These are phyloP conservation scores for Coemansia sp. DNA, from an alignment of 192 early-diverging fungal species.

Conservation along the genomic window DNA sequence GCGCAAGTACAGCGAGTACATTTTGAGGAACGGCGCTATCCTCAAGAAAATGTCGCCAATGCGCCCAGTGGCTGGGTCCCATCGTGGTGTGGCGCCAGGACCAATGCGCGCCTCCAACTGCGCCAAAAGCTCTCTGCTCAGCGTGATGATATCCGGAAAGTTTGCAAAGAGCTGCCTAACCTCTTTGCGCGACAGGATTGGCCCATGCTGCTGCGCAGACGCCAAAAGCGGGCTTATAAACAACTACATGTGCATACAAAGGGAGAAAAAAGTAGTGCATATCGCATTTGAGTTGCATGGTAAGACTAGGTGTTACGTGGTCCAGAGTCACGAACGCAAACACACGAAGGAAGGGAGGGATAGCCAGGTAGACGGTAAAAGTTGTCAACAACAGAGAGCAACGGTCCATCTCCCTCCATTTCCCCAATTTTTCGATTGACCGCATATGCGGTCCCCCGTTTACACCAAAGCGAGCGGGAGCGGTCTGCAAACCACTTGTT, in stretches of 20 bases:
- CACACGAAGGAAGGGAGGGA: not conserved
- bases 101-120: constrained; percentile 64
- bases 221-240: constrained; percentile 49
- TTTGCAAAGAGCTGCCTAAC: constrained; percentile 70
- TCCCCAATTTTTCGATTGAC: constrained; percentile 9
- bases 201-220: constrained; percentile 41
- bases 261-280: constrained; percentile 1
- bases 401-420: not conserved
- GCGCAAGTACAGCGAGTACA: constrained; percentile 61
- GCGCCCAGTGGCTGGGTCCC: constrained; percentile 42
- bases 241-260: constrained; percentile 34
- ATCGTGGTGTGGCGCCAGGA: constrained; percentile 32
- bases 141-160: constrained; percentile 63
- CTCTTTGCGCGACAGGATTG: constrained; percentile 59
- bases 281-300: constrained; percentile 2
- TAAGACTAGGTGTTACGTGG: not conserved
- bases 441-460: not conserved
- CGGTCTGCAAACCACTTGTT: not conserved
- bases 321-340: not conserved
- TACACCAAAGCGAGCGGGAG: not conserved
- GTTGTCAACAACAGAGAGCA: constrained; percentile 8
- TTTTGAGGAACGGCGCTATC: constrained; percentile 57
- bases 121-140: constrained; percentile 62
- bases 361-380: not conserved
- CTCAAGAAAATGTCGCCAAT: constrained; percentile 56